Conservation (phyloP, 495 filamentous ascomycete species). For the Aspergillus ostianus region DNA sequence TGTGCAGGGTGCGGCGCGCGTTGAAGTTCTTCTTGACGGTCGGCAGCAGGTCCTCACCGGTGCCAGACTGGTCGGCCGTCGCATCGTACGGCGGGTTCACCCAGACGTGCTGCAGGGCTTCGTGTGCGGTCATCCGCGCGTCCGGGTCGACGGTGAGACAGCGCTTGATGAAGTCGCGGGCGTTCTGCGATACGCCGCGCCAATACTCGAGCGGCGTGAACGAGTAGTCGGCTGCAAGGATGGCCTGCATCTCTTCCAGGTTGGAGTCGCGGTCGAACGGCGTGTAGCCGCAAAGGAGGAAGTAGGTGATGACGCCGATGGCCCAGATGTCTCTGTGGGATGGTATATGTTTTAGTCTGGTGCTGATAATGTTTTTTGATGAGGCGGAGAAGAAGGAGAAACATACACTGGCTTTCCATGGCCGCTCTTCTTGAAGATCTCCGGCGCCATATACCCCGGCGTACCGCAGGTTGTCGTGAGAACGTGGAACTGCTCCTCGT, state of each 20-base stretch:
- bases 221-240: constrained; percentile 90
- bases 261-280: constrained; percentile 97
- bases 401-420: constrained; percentile 77
- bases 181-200: constrained; percentile 82
- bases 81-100: constrained; percentile 59
- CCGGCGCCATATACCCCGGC: constrained; percentile 91
- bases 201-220: constrained; percentile 97
- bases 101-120: constrained; percentile 87
- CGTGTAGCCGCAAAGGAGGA: constrained; percentile 96
- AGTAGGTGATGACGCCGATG: constrained; percentile 86
- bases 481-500: constrained; percentile 98
- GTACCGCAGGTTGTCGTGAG: constrained; percentile 97
- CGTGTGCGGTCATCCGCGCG: constrained; percentile 88
- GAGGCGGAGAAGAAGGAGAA: neutral
- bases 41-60: constrained; percentile 76
- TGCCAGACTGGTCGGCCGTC: constrained; percentile 27
- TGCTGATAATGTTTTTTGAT: neutral
- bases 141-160: constrained; percentile 88
- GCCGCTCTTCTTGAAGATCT: constrained; percentile 77
- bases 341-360: neutral
- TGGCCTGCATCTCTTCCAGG: constrained; percentile 98
- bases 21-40: constrained; percentile 99
- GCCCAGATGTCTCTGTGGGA: constrained; percentile 68
- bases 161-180: constrained; percentile 83
- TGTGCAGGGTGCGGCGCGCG: constrained; percentile 86